Evolutionary conservation across 352 stramenopile species (phyloP), one percentile per base, ranked within the genome.

Genomic region (Globisporangium parvum): DNA sequence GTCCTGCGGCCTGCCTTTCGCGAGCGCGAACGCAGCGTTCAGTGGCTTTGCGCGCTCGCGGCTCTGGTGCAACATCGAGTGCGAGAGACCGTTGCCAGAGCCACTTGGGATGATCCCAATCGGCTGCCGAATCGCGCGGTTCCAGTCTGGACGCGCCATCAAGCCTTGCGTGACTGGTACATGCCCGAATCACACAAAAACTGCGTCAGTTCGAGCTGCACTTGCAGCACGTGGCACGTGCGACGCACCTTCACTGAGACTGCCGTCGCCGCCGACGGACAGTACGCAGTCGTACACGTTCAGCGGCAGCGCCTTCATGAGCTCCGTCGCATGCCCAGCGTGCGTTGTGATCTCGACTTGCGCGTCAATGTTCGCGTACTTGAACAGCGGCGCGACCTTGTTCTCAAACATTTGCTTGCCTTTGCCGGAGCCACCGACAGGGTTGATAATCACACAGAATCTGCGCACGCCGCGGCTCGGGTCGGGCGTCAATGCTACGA

Each of bases 381-480:
- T 49, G 47, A 90, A 71, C 23, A 92, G 58, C 0, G 79, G 69
- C 10, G 67, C 68, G 37, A 88, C 76, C 39, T 75, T 72, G 51
- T 60, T 65, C 47, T 90, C 66, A 53, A 75, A 90, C 44, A 69
- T 80, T 55, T 79, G 63, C 51, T 71, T 41, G 15, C 69, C 75
- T 23, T 80, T 77, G 56, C 77, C 77, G 2, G 69, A 20, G 40
- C 81, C 81, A 40, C 81, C 80, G 3, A 88, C 70, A 14, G 79
- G 81, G 52, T 92, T 92, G 54, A 92, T 72, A n/a, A 92, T 47
- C 55, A 86, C 74, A 1, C 87, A 54, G 41, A 80, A 91, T 53
- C 73, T 77, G 42, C 77, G 69, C 50, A 48, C 33, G 10, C 48
- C 24, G 20, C 40, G 54, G 11, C 31, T 37, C 20, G 60, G 55